Conservation (phyloP, 2,329 filamentous ascomycete species). For the Dissoconium aciculare region DNA sequence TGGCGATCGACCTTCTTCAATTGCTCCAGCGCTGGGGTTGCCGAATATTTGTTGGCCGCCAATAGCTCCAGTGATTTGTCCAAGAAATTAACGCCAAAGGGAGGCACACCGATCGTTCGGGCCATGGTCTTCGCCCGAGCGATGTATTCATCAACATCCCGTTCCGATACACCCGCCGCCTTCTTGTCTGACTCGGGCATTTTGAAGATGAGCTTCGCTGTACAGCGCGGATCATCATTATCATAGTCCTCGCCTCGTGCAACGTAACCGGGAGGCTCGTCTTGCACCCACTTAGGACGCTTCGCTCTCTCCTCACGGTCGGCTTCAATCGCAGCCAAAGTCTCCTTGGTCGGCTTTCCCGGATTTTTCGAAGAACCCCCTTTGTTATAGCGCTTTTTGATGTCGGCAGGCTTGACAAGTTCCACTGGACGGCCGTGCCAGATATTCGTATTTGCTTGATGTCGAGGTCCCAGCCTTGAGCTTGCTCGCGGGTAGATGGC, state of each 20-base stretch:
- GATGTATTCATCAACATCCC: slow-evolving; percentile 65
- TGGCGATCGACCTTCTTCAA: slow-evolving; percentile 53
- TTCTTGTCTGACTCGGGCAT: slow-evolving; percentile 30
- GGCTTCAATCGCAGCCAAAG: slow-evolving; percentile 61
- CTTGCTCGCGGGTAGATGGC: slow-evolving; percentile 86
- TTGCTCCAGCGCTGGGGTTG: slow-evolving; percentile 52
- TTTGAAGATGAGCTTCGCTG: slow-evolving; percentile 63
- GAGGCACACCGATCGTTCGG: slow-evolving; percentile 52
- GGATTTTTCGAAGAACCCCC: slow-evolving; percentile 52
- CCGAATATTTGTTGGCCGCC: slow-evolving; percentile 55
- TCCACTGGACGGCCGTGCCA: slow-evolving; percentile 84
- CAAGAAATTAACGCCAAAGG: slow-evolving; percentile 69
- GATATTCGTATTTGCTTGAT: slow-evolving; percentile 70
- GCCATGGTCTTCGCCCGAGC: slow-evolving; percentile 49
- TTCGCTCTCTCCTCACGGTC: slow-evolving; percentile 67
- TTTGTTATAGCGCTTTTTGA: slow-evolving; percentile 61
- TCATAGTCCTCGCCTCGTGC: slow-evolving; percentile 66
- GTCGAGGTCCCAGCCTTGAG: slow-evolving; percentile 76
- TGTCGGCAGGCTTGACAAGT: slow-evolving; percentile 74
- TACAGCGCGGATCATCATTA: slow-evolving; percentile 57
- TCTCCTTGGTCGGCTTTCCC: slow-evolving; percentile 63
- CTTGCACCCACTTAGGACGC: slow-evolving; percentile 84
- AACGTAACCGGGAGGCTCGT: slow-evolving; percentile 76
- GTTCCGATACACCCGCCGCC: slow-evolving; percentile 26
- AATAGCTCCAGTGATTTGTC: slow-evolving; percentile 69